Conservation (phyloP, 805 yeast genomes). For the Myxozyma neotropica region DNA sequence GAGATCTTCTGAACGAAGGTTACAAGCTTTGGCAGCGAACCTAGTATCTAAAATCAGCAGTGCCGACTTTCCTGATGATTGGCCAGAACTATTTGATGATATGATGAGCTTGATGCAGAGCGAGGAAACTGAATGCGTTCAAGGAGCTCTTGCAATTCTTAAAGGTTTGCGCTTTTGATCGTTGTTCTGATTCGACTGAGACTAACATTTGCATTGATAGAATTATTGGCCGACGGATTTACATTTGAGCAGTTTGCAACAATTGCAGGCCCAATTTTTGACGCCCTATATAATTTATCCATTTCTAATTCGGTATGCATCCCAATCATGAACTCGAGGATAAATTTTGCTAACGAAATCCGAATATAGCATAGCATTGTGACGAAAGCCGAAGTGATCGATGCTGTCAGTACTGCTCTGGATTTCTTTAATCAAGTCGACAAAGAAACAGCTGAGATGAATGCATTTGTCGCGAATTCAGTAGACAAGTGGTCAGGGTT, state of each 20-base stretch:
- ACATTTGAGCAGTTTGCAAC: conserved; percentile 85
- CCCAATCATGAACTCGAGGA: not conserved
- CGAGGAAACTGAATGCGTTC: conserved; percentile 49
- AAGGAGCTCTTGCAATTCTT: conserved; percentile 26
- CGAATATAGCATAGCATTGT: conserved; percentile 9
- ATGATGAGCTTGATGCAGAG: conserved; percentile 45
- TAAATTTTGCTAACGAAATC: not conserved
- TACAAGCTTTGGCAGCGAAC: conserved; percentile 68
- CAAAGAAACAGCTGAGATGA: conserved; percentile 7
- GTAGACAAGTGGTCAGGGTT: conserved; percentile 27
- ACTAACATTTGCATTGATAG: conserved; percentile 41
- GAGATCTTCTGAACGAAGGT: conserved; percentile 52
- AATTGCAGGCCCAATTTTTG: conserved; percentile 38
- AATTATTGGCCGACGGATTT: conserved; percentile 81
- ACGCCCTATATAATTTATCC: conserved; percentile 19
- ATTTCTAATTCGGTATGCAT: conserved; percentile 7
- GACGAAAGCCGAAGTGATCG: conserved; percentile 28
- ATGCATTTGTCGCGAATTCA: conserved; percentile 15
- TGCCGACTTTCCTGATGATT: conserved; percentile 92
- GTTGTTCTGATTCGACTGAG: not conserved
- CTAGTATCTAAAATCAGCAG: conserved; percentile 82
- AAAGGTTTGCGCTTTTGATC: conserved; percentile 11
- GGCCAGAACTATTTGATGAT: conserved; percentile 70
- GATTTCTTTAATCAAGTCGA: conserved; percentile 30
- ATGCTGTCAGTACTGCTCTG: conserved; percentile 28